These are phyloP conservation scores for Thermoascus crustaceus DNA, from an alignment of 2,329 filamentous ascomycete species.

Conservation along the genomic window DNA sequence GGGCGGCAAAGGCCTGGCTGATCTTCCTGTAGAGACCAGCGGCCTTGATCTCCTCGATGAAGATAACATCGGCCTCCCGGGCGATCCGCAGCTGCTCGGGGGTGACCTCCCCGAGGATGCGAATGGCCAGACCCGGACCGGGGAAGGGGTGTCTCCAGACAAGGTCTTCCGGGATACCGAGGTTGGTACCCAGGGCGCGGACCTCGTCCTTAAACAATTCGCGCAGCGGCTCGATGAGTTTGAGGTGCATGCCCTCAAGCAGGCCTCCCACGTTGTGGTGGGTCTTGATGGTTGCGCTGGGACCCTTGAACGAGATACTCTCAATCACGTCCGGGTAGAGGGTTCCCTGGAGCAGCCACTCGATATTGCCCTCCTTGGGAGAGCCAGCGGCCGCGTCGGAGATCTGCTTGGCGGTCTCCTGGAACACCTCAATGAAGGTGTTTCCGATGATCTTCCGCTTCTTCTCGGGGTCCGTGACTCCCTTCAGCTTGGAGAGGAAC, in stretches of 20 bases:
- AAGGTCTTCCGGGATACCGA: constrained; percentile 67
- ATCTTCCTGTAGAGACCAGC: constrained; percentile 63
- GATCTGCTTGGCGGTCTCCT: constrained; percentile 63
- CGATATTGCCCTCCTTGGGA: constrained; percentile 65
- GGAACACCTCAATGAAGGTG: constrained; percentile 66
- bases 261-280: constrained; percentile 59
- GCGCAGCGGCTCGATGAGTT: constrained; percentile 60
- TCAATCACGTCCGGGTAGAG: constrained; percentile 64
- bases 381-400: constrained; percentile 60
- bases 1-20: constrained; percentile 57
- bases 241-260: constrained; percentile 46
- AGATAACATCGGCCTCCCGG: constrained; percentile 53
- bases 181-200: constrained; percentile 54
- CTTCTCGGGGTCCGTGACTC: constrained; percentile 67
- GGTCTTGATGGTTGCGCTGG: constrained; percentile 59
- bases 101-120: constrained; percentile 73
- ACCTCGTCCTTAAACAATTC: constrained; percentile 78
- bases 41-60: constrained; percentile 65
- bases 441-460: constrained; percentile 82
- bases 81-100: constrained; percentile 65
- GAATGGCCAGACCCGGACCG: constrained; percentile 62
- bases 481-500: constrained; percentile 66
- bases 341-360: constrained; percentile 75
- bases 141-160: constrained; percentile 72
- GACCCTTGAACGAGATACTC: constrained; percentile 60